Conservation (phyloP, 2,329 filamentous ascomycete genomes). For the Pestalotiopsis sp. region DNA sequence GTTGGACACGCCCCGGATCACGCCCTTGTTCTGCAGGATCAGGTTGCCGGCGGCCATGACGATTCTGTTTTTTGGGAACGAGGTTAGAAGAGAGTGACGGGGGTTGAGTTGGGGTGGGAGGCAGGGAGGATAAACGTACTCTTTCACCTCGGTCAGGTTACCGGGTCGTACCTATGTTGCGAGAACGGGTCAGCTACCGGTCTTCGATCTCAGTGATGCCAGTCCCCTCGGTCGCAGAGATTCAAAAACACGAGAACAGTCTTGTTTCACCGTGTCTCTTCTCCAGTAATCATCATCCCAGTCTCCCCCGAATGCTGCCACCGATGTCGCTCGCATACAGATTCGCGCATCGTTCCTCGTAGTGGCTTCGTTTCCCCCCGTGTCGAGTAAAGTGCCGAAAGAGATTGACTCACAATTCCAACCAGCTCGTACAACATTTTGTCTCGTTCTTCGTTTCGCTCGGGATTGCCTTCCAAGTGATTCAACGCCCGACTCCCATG, state of each 20-base stretch:
- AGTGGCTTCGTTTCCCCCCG: not conserved
- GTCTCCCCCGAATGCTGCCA: too few species aligned
- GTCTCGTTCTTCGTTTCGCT: conserved; percentile 17
- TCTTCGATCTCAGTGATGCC: not conserved
- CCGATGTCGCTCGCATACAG: not conserved
- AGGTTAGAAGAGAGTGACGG: not conserved
- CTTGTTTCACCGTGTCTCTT: not conserved
- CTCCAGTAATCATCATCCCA: too few species aligned
- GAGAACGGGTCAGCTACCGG: conserved; percentile 11
- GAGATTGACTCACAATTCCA: conserved; percentile 73
- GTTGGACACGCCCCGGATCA: conserved; percentile 90
- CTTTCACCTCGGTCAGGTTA: conserved; percentile 89
- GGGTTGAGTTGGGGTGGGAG: conserved; percentile 1
- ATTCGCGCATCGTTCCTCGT: not conserved
- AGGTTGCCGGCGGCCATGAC: conserved; percentile 82
- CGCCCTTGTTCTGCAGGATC: conserved; percentile 81
- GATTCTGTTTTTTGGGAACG: conserved; percentile 61
- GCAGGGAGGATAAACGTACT: conserved; percentile 62
- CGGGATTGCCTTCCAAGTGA: not conserved
- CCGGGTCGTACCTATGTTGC: conserved; percentile 80
- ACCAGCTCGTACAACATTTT: conserved; percentile 97
- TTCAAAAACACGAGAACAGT: not conserved
- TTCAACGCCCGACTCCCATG: too few species aligned
- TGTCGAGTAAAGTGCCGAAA: not conserved
- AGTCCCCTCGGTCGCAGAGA: not conserved